Evolutionary conservation across 768 basidiomycete genomes (phyloP), one percentile per base, ranked within the genome.

Genomic region (Termitomyces sp.): DNA sequence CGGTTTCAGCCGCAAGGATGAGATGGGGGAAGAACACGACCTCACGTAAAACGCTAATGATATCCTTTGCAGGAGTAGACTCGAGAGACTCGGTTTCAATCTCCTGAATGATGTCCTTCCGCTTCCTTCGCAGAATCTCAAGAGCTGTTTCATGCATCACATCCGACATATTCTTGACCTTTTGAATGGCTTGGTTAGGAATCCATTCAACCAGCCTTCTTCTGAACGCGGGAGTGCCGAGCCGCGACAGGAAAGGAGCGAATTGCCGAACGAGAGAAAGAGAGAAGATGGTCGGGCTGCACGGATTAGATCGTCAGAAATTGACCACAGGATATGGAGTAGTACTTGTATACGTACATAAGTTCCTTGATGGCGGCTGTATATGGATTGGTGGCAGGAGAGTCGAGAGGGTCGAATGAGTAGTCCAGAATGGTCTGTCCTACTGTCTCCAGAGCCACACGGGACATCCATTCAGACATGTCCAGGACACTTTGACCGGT

Each of bases 1-100:
- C 29, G 19, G 25, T 29, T 38, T 51, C 35, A 41, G 27, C 51
- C 53, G 50, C 59, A 60, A 27, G 27, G 29, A 21, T n/a, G 49
- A 25, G 37, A 19, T 11, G 8, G 32, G 23, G 32, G 23, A 16
- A n/a, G n/a, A 29, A 31, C 9, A 44, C 12, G 43, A 48, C 79
- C n/a, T 63, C 59, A 82, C 82, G 64, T 38, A 84, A 68, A 32
- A 78, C 69, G 57, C 77, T 79, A 54, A 81, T 80, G 32, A 84
- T 76, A 66, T 83, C 81, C 56, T 77, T 82, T 63, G 64, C 71
- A 51, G 38, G 62, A 52, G 59, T 69, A 37, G 57, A 66, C 55
- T 53, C 68, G 45, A 51, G 53, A 17, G 51, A 67, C 45, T 60
- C 62, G 56, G 47, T 17, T 61, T 66, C 54, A 43, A 61, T 62